These are phyloP conservation scores for Apiospora koreana DNA, from an alignment of 2,329 filamentous ascomycete genomes.

Conservation along the genomic window DNA sequence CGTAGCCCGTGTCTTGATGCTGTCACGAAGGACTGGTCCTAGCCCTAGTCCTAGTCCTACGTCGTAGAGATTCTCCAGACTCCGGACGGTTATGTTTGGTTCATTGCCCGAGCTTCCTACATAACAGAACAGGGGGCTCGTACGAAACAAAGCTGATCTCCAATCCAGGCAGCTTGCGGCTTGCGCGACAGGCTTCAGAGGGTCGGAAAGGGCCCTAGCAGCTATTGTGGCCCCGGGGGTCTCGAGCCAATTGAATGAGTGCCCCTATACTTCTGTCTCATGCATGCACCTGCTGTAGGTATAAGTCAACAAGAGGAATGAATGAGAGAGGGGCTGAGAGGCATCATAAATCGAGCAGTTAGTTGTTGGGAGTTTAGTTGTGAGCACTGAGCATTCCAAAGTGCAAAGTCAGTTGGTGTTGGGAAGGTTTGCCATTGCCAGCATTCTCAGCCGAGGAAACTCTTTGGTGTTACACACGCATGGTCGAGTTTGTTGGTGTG, in stretches of 20 bases:
- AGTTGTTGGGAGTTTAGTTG: not conserved
- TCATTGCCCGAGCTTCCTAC: not conserved
- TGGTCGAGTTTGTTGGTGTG: not conserved
- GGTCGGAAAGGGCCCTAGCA: not conserved
- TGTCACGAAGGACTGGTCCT: too few relatives aligned
- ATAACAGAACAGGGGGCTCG: not conserved
- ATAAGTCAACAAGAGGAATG: not conserved
- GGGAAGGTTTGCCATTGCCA: not conserved
- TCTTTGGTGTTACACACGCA: not conserved
- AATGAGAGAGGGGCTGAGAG: too few relatives aligned
- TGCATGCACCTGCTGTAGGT: too few relatives aligned
- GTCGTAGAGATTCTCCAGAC: not conserved
- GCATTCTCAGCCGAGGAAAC: not conserved
- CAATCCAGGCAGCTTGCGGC: too few relatives aligned
- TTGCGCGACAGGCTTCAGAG: not conserved
- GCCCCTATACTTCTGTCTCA: too few relatives aligned
- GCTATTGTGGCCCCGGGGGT: too few relatives aligned
- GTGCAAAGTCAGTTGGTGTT: constrained; percentile 1
- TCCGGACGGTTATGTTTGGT: not conserved
- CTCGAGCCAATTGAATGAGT: too few relatives aligned
- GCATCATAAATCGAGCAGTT: not conserved
- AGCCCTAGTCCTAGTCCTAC: too few relatives aligned
- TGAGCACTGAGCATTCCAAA: not conserved
- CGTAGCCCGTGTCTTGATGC: too few relatives aligned
- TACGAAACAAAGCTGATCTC: not conserved